phyloP scores from a whole-genome alignment of 768 basidiomycete genomes.

The Lentinula guzmanii region DNA sequence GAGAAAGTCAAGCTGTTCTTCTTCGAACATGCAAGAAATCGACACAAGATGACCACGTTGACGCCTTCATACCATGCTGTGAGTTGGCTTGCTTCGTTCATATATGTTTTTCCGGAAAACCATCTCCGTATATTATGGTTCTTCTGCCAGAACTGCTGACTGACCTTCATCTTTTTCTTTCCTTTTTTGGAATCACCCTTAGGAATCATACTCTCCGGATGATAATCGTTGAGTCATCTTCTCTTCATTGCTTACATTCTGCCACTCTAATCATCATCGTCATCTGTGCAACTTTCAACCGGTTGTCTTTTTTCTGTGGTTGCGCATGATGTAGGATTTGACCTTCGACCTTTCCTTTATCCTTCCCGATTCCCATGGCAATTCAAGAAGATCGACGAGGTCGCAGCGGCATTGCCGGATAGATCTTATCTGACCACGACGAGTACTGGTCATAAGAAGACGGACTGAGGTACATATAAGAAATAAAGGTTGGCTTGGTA shows the following conservation, averaged over 20 bases:
- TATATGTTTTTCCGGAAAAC: background rate
- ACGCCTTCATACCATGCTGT: conserved; percentile 94
- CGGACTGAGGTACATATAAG: conserved; percentile 23
- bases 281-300: background rate
- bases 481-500: no score
- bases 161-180: background rate
- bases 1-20: conserved; percentile 97
- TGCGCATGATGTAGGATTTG: conserved; percentile 59
- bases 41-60: conserved; percentile 98
- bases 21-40: conserved; percentile 92
- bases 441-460: conserved; percentile 37
- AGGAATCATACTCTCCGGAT: conserved; percentile 96
- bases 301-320: background rate
- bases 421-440: conserved; percentile 35
- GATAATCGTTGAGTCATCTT: conserved; percentile 72
- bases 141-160: background rate
- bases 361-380: conserved; percentile 95
- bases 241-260: background rate
- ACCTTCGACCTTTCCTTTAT: conserved; percentile 94
- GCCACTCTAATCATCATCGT: conserved; percentile 5
- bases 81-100: background rate
- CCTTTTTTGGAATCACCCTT: background rate
- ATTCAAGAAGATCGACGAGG: conserved; percentile 90
- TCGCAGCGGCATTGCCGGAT: conserved; percentile 73
- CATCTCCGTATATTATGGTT: background rate